Evolutionary conservation across 75 land plant genomes (phyloP).

Genomic region (Picea glauca): DNA sequence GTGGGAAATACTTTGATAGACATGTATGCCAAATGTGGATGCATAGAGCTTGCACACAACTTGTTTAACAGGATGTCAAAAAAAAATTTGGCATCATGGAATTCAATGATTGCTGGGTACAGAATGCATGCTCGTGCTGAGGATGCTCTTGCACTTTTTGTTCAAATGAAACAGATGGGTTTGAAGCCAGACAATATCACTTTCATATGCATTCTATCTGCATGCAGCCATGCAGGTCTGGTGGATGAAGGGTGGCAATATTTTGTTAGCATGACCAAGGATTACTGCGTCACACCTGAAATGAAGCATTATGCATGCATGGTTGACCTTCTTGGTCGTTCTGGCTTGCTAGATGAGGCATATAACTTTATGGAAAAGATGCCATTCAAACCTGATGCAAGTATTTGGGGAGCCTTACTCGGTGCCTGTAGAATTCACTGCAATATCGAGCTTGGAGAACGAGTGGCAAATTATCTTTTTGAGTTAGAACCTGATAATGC

Average conservation of each 20-base stretch:
- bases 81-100: slow-evolving; percentile 26
- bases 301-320: slow-evolving; percentile 49
- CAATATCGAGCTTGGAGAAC: slow-evolving; percentile 29
- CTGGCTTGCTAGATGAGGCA: slow-evolving; percentile 53
- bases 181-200: slow-evolving; percentile 11
- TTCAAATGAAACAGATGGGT: slow-evolving; percentile 13
- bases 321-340: slow-evolving; percentile 49
- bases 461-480: slow-evolving; percentile 22
- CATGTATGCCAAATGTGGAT: slow-evolving; percentile 19
- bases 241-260: not conserved
- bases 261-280: slow-evolving; percentile 3
- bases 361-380: slow-evolving; percentile 27
- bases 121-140: slow-evolving; percentile 11
- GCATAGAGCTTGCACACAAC: slow-evolving; percentile 10
- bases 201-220: slow-evolving; percentile 11
- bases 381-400: slow-evolving; percentile 18
- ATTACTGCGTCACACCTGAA: slow-evolving; percentile 29
- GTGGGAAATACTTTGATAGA: slow-evolving; percentile 13
- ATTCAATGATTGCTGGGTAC: slow-evolving; percentile 18
- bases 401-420: slow-evolving; percentile 46
- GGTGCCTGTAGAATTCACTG: slow-evolving; percentile 33
- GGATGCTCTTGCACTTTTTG: slow-evolving; percentile 14
- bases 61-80: slow-evolving; percentile 21
- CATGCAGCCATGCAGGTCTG: slow-evolving; percentile 16
- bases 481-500: slow-evolving; percentile 18